These are phyloP conservation scores for Pulveroboletus sp. DNA, from an alignment of 1,284 basidiomycete species.

Conservation along the genomic window DNA sequence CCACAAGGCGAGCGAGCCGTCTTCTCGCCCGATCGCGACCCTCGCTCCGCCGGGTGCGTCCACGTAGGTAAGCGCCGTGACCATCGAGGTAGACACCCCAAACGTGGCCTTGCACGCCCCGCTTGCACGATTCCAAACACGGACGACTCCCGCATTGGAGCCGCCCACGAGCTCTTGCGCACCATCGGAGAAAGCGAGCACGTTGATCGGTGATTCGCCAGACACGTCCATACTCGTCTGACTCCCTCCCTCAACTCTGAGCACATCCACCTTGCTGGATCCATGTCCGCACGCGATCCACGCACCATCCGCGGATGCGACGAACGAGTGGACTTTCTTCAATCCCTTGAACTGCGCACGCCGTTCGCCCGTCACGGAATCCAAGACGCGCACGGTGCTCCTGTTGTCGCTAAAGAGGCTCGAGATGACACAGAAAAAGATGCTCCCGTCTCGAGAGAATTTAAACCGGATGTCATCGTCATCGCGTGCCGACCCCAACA, in stretches of 20 bases:
- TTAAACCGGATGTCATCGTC: slow-evolving; percentile 7
- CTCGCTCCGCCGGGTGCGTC: background rate
- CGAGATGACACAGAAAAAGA: slow-evolving; percentile 17
- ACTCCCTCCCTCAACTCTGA: background rate
- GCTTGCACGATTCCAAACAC: slow-evolving; percentile 19
- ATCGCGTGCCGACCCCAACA: slow-evolving; percentile 1
- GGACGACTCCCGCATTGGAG: slow-evolving; percentile 15
- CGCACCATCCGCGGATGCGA: slow-evolving; percentile 2
- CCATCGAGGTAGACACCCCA: slow-evolving; percentile 2
- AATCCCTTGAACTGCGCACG: slow-evolving; percentile 6
- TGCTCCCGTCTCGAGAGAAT: slow-evolving; percentile 21
- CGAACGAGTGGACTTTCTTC: slow-evolving; percentile 13
- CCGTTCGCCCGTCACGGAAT: slow-evolving; percentile 10
- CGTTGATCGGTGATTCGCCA: background rate
- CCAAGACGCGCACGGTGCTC: slow-evolving; percentile 15
- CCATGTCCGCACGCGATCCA: slow-evolving; percentile 19
- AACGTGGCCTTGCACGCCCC: slow-evolving; percentile 20
- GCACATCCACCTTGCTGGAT: slow-evolving; percentile 13
- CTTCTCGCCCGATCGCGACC: slow-evolving; percentile 22
- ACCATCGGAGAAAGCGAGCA: slow-evolving; percentile 15
- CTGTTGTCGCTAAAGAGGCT: slow-evolving; percentile 9
- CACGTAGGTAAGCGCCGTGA: slow-evolving; percentile 19
- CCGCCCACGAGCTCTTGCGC: slow-evolving; percentile 18
- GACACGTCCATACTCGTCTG: background rate
- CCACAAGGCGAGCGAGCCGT: slow-evolving; percentile 23